Base-by-base conservation (phyloP, 129 eudicot genomes). In the Silybum marianum region DNA sequence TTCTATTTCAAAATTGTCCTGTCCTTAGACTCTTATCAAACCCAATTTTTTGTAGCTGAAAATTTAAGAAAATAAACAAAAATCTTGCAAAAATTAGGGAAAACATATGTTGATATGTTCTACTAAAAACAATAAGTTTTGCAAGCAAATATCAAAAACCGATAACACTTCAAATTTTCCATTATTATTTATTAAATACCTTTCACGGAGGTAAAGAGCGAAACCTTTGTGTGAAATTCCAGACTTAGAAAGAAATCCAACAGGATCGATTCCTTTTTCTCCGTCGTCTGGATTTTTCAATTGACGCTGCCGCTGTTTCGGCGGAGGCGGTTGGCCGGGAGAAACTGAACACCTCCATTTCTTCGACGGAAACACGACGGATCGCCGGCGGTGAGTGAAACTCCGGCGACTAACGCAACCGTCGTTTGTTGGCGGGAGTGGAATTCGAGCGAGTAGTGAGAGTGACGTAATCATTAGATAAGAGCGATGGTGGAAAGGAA, bases 161-260 rank as follows among this genome's bases (percentile, higher is more conserved):
- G 6, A 6, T 23, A 22, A 66, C 16, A 42, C 22, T 18, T n/a
- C 2, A 28, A 38, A 72, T 6, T 38, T 23, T 46, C 24, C 67
- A 26, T 19, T 3, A 39, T 32, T 22, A 42, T 16, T 63, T 7
- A 23, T 36, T 1, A 16, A 26, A 26, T 22, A 95, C 99, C 99
- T 91, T 83, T 95, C 98, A 8, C 99, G 97, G 68, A 95, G 97
- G 73, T 89, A 95, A 69, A 90, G 95, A 19, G 93, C 89, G 79
- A 95, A 93, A 26, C 89, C 95, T 75, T 91, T 95, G 75, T 93
- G 79, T 18, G 95, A 58, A 84, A 95, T 90, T 48, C 90, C 93
- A 66, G 72, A 77, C 58, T 88, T 93, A 51, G 88, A 42, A 54
- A 95, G 93, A 78, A 95, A 92, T 5, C 99, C 98, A 86, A 89